phyloP scores from a whole-genome alignment of 192 early-diverging fungal species.

The Coemansia sp. region DNA sequence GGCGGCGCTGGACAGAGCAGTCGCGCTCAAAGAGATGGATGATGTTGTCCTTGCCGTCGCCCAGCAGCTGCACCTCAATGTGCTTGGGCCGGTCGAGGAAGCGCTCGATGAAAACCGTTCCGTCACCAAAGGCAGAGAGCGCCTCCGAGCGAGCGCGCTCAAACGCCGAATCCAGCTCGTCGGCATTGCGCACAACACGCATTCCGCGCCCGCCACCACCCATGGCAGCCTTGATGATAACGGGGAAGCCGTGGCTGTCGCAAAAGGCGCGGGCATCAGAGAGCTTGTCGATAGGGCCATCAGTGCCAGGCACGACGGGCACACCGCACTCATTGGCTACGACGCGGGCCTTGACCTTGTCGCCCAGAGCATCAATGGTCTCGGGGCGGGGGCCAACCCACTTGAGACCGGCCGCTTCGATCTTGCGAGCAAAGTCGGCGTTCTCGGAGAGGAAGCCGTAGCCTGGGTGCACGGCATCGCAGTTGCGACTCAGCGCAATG shows the following conservation, averaged over 20 bases:
- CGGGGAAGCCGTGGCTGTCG: slow-evolving; percentile 78
- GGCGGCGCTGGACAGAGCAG: slow-evolving; percentile 95
- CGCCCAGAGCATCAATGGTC: slow-evolving; percentile 85
- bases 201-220: slow-evolving; percentile 96
- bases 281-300: slow-evolving; percentile 71
- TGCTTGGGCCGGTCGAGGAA: slow-evolving; percentile 90
- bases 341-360: slow-evolving; percentile 89
- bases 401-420: slow-evolving; percentile 83
- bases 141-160: slow-evolving; percentile 86
- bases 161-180: slow-evolving; percentile 74
- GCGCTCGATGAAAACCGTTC: slow-evolving; percentile 91
- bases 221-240: slow-evolving; percentile 97
- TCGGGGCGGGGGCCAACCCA: slow-evolving; percentile 85
- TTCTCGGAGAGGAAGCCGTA: slow-evolving; percentile 98
- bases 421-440: slow-evolving; percentile 84
- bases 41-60: slow-evolving; percentile 79
- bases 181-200: slow-evolving; percentile 81
- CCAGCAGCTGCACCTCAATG: slow-evolving; percentile 96
- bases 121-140: slow-evolving; percentile 90
- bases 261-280: slow-evolving; percentile 71
- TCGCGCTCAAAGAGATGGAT: slow-evolving; percentile 93
- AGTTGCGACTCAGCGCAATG: slow-evolving; percentile 77
- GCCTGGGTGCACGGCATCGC: slow-evolving; percentile 90
- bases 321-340: slow-evolving; percentile 80
- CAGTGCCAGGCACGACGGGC: slow-evolving; percentile 93